Evolutionary conservation across 2,329 filamentous ascomycete species (phyloP), one percentile per base, ranked within the genome.

Genomic region (Westerdykella aurantiaca): DNA sequence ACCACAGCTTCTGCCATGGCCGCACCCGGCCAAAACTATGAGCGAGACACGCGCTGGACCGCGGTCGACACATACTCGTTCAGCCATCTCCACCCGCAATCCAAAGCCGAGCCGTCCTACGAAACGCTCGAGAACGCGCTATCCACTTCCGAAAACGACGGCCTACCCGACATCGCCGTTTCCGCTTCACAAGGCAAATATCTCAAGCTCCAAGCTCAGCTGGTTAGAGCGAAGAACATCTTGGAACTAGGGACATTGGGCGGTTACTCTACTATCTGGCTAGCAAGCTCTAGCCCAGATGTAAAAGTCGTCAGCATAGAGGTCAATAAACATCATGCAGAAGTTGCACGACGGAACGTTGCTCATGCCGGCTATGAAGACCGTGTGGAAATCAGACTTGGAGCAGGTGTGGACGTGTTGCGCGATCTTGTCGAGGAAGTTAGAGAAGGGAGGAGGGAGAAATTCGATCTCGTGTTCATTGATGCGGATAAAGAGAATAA

Each of bases 241-340:
- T 72, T 81, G 31, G 78, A 81, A 54, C 64, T 81, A 38, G 78
- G 78, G 18, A 79, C 75, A 0, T 57, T 81, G 21, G 77, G 77
- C 11, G 77, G 71, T 6, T 80, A 78, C 57, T 72, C 70, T 1
- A 70, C 73, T 12, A 75, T 79, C 42, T 80, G 73, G 68, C 67
- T 81, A 39, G 76, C 75, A 2, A 58, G 57, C 16, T 55, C 63
- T 11, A 60, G 57, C 10, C 63, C 66, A 0, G 54, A 61, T 16
- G 52, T 67, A 4, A 55, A 68, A 14, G 69, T 80, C 13, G 78
- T 73, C 0, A 77, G 69, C 38, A 67, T 81, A 39, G 77, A 81
- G 51, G 67, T 75, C 31, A 56, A 76, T 44, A 52, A 66, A 0
- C 64, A 73, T 18, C 68, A 75, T 42, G 70, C 69, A 0, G 60